A percentile compares a stretch with the other conserved stretches of the same genome.
Evolutionary conservation across 164 flowering plant species (phyloP).

Genomic region (Dillenia suffruticosa): DNA sequence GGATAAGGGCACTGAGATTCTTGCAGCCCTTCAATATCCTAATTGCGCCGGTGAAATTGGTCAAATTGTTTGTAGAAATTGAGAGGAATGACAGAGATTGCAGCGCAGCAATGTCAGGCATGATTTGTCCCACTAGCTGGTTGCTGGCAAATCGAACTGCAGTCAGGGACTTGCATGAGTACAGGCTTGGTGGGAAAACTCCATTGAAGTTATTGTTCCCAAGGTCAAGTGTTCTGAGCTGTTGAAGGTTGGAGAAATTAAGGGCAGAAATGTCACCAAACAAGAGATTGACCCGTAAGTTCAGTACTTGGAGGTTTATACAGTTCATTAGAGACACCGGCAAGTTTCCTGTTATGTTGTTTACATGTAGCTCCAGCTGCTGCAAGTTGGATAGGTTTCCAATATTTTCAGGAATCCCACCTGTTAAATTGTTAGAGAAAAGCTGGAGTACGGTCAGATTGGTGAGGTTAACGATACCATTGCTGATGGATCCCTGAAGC

Average conservation of each 20-base stretch:
- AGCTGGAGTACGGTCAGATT: constrained; percentile 39
- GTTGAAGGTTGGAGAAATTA: constrained; percentile 19
- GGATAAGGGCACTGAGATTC: constrained; percentile 38
- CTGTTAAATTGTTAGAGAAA: constrained; percentile 33
- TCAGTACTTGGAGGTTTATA: constrained; percentile 27
- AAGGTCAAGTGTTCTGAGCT: constrained; percentile 14
- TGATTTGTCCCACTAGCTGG: constrained; percentile 37
- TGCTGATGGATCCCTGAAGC: constrained; percentile 26
- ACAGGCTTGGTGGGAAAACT: constrained; percentile 39
- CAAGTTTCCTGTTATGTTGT: constrained; percentile 42
- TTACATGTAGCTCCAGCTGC: constrained; percentile 33
- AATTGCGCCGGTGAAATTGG: constrained; percentile 40
- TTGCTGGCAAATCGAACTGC: constrained; percentile 48
- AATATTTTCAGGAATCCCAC: constrained; percentile 35
- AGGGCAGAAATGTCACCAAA: constrained; percentile 15
- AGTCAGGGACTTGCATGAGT: constrained; percentile 41
- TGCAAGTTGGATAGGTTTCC: constrained; percentile 42
- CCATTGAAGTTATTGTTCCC: constrained; percentile 54
- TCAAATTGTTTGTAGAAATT: constrained; percentile 38
- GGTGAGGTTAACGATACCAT: constrained; percentile 23
- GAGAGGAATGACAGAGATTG: constrained; percentile 54
- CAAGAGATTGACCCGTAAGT: constrained; percentile 34
- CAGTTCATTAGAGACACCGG: constrained; percentile 48
- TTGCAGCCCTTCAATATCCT: constrained; percentile 29
- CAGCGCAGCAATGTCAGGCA: constrained; percentile 28